These are phyloP conservation scores for Ophiostoma himal-ulmi DNA, from an alignment of 2,329 filamentous ascomycete genomes.

Conservation along the genomic window DNA sequence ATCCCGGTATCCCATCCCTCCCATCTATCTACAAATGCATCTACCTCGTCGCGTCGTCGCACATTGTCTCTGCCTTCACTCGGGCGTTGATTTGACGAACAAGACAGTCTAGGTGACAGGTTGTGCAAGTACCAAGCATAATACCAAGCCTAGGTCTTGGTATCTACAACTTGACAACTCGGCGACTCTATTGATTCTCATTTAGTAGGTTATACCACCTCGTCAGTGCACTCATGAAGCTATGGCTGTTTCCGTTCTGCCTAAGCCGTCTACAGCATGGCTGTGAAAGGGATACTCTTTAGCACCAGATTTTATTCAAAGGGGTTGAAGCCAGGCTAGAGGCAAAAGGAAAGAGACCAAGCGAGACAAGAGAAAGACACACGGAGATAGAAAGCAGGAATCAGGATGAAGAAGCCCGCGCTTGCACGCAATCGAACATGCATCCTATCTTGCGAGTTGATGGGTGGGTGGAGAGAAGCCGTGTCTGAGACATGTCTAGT, in stretches of 20 bases:
- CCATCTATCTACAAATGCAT: too few species aligned
- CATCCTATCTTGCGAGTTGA: not conserved
- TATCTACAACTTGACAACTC: not conserved
- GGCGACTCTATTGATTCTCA: not conserved
- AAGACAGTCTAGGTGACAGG: not conserved
- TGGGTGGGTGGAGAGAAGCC: not conserved
- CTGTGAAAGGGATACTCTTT: too few species aligned
- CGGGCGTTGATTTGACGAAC: slow-evolving; percentile 1
- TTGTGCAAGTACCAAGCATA: not conserved
- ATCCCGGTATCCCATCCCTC: too few species aligned
- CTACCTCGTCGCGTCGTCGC: not conserved
- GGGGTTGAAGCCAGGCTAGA: not conserved
- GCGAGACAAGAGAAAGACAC: not conserved
- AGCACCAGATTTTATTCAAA: too few species aligned
- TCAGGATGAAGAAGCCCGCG: not conserved
- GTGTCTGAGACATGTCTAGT: slow-evolving; percentile 3
- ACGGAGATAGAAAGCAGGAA: not conserved
- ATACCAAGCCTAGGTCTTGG: not conserved
- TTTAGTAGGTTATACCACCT: not conserved
- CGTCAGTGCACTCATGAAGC: not conserved
- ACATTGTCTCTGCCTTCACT: not conserved
- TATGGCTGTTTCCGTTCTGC: too few species aligned
- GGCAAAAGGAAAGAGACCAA: not conserved
- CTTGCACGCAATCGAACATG: slow-evolving; percentile 1
- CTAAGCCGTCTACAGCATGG: too few species aligned